Conservation (phyloP, 208 protist species). For the Trypanosoma scelopori region DNA sequence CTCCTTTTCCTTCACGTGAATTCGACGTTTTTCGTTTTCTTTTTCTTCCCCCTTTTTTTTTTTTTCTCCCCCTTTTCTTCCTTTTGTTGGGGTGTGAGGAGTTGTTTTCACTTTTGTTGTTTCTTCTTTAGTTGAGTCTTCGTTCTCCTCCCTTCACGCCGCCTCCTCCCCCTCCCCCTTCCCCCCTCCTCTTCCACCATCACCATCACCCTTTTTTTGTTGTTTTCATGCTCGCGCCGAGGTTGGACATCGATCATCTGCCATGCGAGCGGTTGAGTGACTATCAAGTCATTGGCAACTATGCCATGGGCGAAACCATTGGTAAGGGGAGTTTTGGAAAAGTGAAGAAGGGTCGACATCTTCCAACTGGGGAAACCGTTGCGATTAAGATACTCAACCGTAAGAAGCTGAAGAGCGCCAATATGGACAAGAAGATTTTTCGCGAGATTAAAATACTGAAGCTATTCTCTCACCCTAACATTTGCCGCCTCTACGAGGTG, state of each 20-base stretch:
- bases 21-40: not conserved
- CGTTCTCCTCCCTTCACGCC: not conserved
- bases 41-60: too few relatives aligned
- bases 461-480: slow-evolving; percentile 98
- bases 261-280: slow-evolving; percentile 7
- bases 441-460: slow-evolving; percentile 99
- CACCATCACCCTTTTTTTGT: too few relatives aligned
- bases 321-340: slow-evolving; percentile 99
- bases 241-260: not conserved
- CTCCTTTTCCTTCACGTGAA: not conserved
- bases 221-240: slow-evolving; percentile 2
- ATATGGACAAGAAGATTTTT: slow-evolving; percentile 92
- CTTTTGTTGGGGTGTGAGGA: too few relatives aligned
- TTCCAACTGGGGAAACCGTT: slow-evolving; percentile 95
- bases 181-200: too few relatives aligned
- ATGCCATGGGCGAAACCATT: slow-evolving; percentile 97
- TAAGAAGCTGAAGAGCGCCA: slow-evolving; percentile 94
- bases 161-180: not conserved
- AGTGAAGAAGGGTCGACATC: slow-evolving; percentile 98
- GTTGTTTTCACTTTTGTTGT: too few relatives aligned
- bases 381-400: slow-evolving; percentile 99
- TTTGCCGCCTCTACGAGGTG: slow-evolving; percentile 98
- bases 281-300: slow-evolving; percentile 94
- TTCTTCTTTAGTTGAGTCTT: not conserved
- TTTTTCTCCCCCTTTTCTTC: too few relatives aligned